Evolutionary conservation across 2,329 filamentous ascomycete species (phyloP), one percentile per base, ranked within the genome.

Genomic region (Emmonsia crescens): DNA sequence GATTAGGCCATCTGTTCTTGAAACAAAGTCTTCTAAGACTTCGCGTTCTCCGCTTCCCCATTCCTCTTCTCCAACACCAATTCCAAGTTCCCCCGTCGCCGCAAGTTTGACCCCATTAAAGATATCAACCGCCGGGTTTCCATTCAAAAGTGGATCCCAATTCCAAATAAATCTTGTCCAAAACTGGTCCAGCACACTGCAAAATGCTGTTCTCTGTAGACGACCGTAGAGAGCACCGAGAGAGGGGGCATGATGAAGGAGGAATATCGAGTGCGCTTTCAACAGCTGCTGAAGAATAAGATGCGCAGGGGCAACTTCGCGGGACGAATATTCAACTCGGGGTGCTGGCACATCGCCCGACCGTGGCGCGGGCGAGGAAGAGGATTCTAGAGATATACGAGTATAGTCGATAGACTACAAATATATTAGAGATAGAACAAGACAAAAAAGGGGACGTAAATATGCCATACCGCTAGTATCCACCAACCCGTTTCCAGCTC

Each of bases 21-120:
- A 82, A 1, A 91, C 85, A 64, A 96, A 85, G n/a, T 91, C 91
- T 73, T 97, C 93, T 1, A 99, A 79, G 0, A 97, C 93, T 68
- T 95, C 93, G 68, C 93, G 82, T 77, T 97, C 93, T 38, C 91
- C 91, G 71, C 93, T 96, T 4, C 93, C 93, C 73, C 91, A 88
- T 61, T 96, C 90, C 76, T 97, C 94, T 73, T 97, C 94, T 21
- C 94, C 94, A 0, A 97, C 94, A 0, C 94, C 94, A 54, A 96
- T 84, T 19, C 94, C 94, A 31, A 97, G 83, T 75, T 97, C 93
- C 21, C 94, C 93, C 40, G 90, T 91, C 6, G 88, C 89, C 14
- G 92, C 90, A 38, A 99, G 80, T 73, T 96, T 96, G 70, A 96
- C 85, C 5, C 89, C 91, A 12, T 87, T 85, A 69, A 91, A 91